phyloP scores from a whole-genome alignment of 1,284 basidiomycete genomes.

The Cryptococcus jaspeensis region DNA sequence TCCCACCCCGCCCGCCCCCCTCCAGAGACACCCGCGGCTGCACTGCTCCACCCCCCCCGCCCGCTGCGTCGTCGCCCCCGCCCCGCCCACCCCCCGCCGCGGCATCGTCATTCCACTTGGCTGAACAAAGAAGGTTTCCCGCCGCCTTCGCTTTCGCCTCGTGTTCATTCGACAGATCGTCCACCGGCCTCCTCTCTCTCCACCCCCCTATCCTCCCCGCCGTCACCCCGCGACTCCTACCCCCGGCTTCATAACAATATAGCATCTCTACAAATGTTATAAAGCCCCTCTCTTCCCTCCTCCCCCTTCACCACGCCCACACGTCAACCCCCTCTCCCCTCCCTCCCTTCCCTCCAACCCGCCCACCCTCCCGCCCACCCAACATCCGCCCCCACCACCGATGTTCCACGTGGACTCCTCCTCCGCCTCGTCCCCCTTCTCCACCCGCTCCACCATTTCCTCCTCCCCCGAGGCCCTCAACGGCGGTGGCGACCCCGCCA shows the following conservation, averaged over 20 bases:
- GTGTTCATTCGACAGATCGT: background rate
- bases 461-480: slow-evolving; percentile 35
- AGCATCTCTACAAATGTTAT: background rate
- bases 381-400: background rate
- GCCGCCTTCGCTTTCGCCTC: no score
- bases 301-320: no score
- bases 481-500: slow-evolving; percentile 16
- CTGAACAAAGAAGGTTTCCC: no score
- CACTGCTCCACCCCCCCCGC: no score
- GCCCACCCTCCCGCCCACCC: no score
- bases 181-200: background rate
- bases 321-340: background rate
- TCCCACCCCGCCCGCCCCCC: no score
- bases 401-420: slow-evolving; percentile 31
- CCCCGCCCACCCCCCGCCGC: no score
- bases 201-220: background rate
- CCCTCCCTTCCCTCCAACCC: background rate
- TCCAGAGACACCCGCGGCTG: no score
- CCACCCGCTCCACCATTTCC: slow-evolving; percentile 32
- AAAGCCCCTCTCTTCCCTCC: background rate
- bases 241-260: background rate
- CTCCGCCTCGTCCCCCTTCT: slow-evolving; percentile 38
- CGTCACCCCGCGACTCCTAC: background rate
- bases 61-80: no score
- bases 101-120: no score